Evolutionary conservation across 352 stramenopile species (phyloP).

Genomic region (Pythium pyrilobum): DNA sequence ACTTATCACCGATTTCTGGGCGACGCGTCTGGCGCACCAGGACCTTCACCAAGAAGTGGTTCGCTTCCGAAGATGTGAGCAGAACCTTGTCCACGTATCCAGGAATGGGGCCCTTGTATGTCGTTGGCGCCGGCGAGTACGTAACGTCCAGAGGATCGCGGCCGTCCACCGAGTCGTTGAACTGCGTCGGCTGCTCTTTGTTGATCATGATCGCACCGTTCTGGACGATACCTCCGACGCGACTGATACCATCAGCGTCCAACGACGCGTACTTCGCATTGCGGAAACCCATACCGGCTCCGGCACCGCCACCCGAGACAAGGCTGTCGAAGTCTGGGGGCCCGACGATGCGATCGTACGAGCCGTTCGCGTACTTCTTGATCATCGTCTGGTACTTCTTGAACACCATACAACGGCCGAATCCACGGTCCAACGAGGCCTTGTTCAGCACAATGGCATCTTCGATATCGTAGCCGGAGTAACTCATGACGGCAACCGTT

Average conservation of each 20-base stretch:
- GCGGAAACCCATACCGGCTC: conserved; percentile 53
- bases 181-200: conserved; percentile 96
- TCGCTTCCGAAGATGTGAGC: conserved; percentile 97
- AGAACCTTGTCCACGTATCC: conserved; percentile 99
- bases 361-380: conserved; percentile 96
- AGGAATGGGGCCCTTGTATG: conserved; percentile 94
- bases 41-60: conserved; percentile 98
- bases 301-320: conserved; percentile 27
- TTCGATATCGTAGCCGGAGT: conserved; percentile 99
- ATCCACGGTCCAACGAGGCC: conserved; percentile 95
- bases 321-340: conserved; percentile 88
- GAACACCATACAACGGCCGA: conserved; percentile 98
- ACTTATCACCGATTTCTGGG: conserved; percentile 99
- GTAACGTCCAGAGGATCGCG: conserved; percentile 69
- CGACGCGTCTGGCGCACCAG: conserved; percentile 93
- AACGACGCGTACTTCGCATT: conserved; percentile 93
- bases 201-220: conserved; percentile 98
- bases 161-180: conserved; percentile 82
- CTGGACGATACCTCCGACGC: conserved; percentile 85
- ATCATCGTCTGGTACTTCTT: conserved; percentile 98
- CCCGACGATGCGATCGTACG: conserved; percentile 92
- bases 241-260: conserved; percentile 95
- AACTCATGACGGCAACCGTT: conserved; percentile 99
- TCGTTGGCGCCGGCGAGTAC: conserved; percentile 86
- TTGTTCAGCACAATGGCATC: conserved; percentile 99